These are phyloP conservation scores for Calocybe indica DNA, from an alignment of 768 basidiomycete genomes.

Conservation along the genomic window DNA sequence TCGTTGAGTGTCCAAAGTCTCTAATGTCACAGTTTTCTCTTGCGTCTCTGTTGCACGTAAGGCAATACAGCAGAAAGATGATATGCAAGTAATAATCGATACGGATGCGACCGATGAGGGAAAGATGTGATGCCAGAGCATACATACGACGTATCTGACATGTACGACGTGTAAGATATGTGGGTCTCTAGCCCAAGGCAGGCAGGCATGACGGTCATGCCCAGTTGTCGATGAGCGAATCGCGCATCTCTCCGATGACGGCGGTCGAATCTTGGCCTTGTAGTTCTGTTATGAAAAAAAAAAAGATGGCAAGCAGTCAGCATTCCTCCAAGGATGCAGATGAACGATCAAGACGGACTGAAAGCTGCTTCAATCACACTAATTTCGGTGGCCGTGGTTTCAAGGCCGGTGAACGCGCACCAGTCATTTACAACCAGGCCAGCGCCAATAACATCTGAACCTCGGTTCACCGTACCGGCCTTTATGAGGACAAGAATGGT, in stretches of 20 bases:
- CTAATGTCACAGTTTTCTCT: too few species aligned
- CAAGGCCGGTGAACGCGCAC: constrained; percentile 98
- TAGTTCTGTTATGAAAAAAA: constrained; percentile 47
- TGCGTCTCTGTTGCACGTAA: too few species aligned
- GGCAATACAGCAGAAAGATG: background rate
- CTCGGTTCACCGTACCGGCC: constrained; percentile 98
- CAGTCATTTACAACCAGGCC: constrained; percentile 98
- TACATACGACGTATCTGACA: too few species aligned
- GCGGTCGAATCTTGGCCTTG: constrained; percentile 80
- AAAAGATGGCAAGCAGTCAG: constrained; percentile 1
- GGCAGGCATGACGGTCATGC: constrained; percentile 40
- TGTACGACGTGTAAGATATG: too few species aligned
- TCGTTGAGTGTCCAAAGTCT: too few species aligned
- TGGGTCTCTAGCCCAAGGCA: too few species aligned
- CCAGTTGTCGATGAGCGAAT: constrained; percentile 89
- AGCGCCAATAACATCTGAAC: constrained; percentile 96
- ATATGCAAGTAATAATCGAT: too few species aligned
- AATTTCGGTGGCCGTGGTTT: constrained; percentile 99
- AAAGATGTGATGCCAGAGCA: too few species aligned
- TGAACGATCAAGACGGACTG: constrained; percentile 52
- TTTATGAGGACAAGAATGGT: constrained; percentile 19
- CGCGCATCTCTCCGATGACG: constrained; percentile 88
- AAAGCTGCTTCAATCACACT: constrained; percentile 97
- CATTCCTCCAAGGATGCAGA: background rate
- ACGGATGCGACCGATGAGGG: too few species aligned